phyloP scores from a whole-genome alignment of 768 basidiomycete genomes.

The Lentinula lateritia region DNA sequence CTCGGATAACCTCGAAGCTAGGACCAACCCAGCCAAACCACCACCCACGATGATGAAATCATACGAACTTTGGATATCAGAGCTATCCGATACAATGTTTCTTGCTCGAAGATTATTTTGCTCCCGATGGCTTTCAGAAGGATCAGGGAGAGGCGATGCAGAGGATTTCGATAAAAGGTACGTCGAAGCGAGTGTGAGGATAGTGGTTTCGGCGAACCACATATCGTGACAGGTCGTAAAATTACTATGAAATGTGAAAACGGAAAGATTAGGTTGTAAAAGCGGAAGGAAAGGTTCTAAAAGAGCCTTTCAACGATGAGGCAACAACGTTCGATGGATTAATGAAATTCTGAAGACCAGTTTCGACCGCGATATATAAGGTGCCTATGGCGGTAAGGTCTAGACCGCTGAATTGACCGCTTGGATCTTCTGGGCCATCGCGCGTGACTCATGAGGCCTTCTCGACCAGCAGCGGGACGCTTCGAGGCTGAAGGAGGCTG shows the following conservation, averaged over 20 bases:
- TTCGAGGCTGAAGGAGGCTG: neutral
- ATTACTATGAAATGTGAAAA: neutral
- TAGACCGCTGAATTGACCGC: neutral
- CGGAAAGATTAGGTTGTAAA: neutral
- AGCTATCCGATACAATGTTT: conserved; percentile 2
- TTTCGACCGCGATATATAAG: neutral
- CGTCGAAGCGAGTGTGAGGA: conserved; percentile 3
- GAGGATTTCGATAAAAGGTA: neutral
- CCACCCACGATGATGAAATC: conserved; percentile 7
- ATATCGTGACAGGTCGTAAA: neutral
- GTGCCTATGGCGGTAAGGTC: neutral
- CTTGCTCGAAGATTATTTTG: neutral
- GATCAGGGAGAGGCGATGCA: neutral
- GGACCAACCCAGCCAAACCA: neutral
- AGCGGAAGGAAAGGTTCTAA: neutral
- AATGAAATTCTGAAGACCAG: neutral
- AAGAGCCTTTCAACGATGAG: neutral
- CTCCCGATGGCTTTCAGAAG: neutral
- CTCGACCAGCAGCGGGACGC: neutral
- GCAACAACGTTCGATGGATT: neutral
- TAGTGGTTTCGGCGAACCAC: neutral
- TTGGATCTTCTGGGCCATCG: neutral
- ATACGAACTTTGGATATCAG: conserved; percentile 1
- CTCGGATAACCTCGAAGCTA: conserved; percentile 1
- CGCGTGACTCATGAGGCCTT: neutral